Conservation (phyloP, 1,139 yeast genomes). For the Protomyces inouyei region DNA sequence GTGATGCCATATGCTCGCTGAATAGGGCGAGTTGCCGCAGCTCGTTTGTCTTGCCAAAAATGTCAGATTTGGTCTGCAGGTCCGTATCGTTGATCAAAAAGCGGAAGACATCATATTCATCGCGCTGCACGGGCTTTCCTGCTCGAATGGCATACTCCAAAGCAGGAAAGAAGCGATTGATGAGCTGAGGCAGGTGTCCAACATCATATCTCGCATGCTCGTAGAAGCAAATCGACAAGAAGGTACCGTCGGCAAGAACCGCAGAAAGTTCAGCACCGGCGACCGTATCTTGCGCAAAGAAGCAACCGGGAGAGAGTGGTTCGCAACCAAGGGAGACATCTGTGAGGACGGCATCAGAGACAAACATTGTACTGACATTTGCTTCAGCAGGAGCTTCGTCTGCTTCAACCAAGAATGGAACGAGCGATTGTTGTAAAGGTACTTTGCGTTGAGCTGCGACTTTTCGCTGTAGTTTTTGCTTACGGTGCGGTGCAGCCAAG, state of each 20-base stretch:
- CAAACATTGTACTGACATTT: neutral
- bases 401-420: neutral
- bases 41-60: neutral
- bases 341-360: neutral
- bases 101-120: neutral
- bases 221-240: neutral
- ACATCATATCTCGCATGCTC: neutral
- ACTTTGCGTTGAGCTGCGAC: neutral
- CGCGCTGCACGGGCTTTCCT: neutral
- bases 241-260: neutral
- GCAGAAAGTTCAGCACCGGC: neutral
- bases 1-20: neutral
- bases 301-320: neutral
- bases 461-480: neutral
- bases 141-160: neutral
- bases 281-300: neutral
- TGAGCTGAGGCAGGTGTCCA: neutral
- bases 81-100: neutral
- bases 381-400: neutral
- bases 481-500: neutral
- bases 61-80: neutral
- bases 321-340: neutral
- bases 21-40: neutral
- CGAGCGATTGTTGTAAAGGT: neutral
- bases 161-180: neutral